Conservation (phyloP, 352 stramenopile genomes). For the Pythium brassicae region DNA sequence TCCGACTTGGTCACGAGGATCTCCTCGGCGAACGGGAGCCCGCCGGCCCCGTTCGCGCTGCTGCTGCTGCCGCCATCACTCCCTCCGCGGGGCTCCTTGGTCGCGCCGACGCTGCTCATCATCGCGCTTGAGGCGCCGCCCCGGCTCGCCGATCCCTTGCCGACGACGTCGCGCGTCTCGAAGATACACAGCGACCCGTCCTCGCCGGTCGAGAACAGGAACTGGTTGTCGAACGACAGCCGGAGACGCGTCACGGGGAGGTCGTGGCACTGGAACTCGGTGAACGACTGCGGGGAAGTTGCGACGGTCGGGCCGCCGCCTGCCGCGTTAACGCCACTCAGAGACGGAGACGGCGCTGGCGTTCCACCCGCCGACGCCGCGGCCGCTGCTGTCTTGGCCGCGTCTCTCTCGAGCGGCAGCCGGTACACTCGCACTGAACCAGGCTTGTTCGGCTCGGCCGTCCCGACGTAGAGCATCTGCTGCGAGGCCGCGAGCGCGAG, state of each 20-base stretch:
- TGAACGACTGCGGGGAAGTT: constrained; percentile 24
- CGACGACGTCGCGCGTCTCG: constrained; percentile 67
- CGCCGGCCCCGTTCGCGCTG: constrained; percentile 30
- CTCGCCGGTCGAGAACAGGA: constrained; percentile 91
- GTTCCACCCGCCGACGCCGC: constrained; percentile 1
- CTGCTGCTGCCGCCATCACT: constrained; percentile 16
- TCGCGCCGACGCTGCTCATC: constrained; percentile 22
- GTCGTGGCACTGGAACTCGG: constrained; percentile 81
- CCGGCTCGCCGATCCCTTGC: constrained; percentile 36
- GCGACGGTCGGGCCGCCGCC: constrained; percentile 10
- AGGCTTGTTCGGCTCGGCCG: constrained; percentile 60
- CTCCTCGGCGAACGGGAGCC: constrained; percentile 85
- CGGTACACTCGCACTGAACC: constrained; percentile 73
- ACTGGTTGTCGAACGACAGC: constrained; percentile 88
- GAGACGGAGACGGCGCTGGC: constrained; percentile 6
- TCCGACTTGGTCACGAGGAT: constrained; percentile 93
- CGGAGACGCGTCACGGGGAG: constrained; percentile 67
- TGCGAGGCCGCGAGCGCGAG: constrained; percentile 82
- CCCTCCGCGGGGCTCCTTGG: constrained; percentile 18
- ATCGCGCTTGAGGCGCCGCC: constrained; percentile 22
- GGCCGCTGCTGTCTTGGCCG: neutral
- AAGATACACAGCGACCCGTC: constrained; percentile 91
- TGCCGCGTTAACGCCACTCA: constrained; percentile 14
- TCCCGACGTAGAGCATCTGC: constrained; percentile 88
- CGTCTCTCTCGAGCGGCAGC: constrained; percentile 62